Conservation (phyloP, 2,329 filamentous ascomycete species). For the Aspergillus sp. region DNA sequence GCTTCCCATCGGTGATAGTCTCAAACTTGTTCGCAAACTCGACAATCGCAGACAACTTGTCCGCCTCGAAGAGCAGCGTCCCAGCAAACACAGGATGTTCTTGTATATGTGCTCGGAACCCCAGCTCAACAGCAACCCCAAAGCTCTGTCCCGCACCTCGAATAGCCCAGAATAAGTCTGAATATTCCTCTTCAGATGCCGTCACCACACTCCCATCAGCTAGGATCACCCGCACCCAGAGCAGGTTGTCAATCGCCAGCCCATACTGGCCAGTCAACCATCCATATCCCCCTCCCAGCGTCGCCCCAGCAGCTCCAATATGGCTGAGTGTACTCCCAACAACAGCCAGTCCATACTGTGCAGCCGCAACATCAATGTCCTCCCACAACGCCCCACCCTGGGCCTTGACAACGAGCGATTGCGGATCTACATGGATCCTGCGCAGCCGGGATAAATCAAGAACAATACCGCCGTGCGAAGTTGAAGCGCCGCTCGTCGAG, state of each 20-base stretch:
- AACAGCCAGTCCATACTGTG: slow-evolving; percentile 54
- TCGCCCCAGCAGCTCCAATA: slow-evolving; percentile 59
- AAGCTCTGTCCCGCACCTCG: slow-evolving; percentile 45
- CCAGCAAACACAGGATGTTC: slow-evolving; percentile 38
- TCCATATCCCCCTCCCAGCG: slow-evolving; percentile 59
- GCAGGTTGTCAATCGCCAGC: slow-evolving; percentile 52
- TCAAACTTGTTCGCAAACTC: slow-evolving; percentile 11
- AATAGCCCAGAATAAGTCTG: slow-evolving; percentile 51
- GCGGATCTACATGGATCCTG: slow-evolving; percentile 49
- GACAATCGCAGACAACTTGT: slow-evolving; percentile 24
- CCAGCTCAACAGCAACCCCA: slow-evolving; percentile 46
- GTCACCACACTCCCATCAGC: slow-evolving; percentile 37
- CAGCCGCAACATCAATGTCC: slow-evolving; percentile 50
- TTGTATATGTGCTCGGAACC: slow-evolving; percentile 31
- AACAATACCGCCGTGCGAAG: slow-evolving; percentile 49
- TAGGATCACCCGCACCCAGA: slow-evolving; percentile 36
- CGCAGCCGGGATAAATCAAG: slow-evolving; percentile 56
- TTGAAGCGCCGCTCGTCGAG: no score
- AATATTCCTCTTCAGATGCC: slow-evolving; percentile 43
- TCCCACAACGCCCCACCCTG: slow-evolving; percentile 56
- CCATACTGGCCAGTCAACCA: slow-evolving; percentile 55
- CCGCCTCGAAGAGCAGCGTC: slow-evolving; percentile 23
- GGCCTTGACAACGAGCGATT: slow-evolving; percentile 48
- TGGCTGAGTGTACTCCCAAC: slow-evolving; percentile 61
- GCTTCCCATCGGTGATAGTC: background rate